A percentile compares a stretch with the other conserved stretches of the same genome.
Evolutionary conservation across 768 basidiomycete species (phyloP).

Genomic region (Macrolepiota fuliginosa): DNA sequence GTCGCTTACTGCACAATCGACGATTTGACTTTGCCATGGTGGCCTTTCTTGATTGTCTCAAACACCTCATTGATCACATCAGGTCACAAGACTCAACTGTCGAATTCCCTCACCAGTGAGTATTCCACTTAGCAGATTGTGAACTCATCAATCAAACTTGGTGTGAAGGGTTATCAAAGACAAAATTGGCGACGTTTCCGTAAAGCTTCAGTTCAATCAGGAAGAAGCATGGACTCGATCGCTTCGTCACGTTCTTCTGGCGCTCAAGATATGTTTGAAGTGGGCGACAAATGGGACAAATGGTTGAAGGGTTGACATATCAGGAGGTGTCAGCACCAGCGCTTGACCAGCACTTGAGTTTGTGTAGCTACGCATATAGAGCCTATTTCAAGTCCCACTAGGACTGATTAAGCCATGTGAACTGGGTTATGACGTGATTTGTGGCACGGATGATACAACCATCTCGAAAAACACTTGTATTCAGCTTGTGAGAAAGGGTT

Average conservation of each 20-base stretch:
- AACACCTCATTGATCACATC: slow-evolving; percentile 87
- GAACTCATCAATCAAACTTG: slow-evolving; percentile 1
- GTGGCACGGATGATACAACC: slow-evolving; percentile 17
- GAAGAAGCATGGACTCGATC: slow-evolving; percentile 97
- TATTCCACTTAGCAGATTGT: slow-evolving; percentile 19
- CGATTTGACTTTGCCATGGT: slow-evolving; percentile 97
- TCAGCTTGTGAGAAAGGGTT: neutral
- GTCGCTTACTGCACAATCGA: slow-evolving; percentile 88
- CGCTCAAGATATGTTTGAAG: slow-evolving; percentile 84
- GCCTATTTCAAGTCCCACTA: neutral
- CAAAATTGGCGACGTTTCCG: slow-evolving; percentile 92
- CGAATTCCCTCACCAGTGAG: slow-evolving; percentile 88
- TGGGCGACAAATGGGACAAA: slow-evolving; percentile 81
- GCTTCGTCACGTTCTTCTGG: slow-evolving; percentile 85
- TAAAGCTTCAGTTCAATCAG: slow-evolving; percentile 91
- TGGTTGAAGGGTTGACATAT: slow-evolving; percentile 35
- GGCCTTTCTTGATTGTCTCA: slow-evolving; percentile 91
- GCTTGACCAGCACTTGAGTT: neutral
- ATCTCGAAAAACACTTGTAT: neutral
- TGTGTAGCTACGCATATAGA: neutral
- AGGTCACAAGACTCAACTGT: slow-evolving; percentile 66
- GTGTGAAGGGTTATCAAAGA: slow-evolving; percentile 78
- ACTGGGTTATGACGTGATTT: slow-evolving; percentile 24
- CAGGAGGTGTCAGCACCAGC: neutral
- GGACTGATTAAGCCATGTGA: slow-evolving; percentile 1